Evolutionary conservation across 2,329 filamentous ascomycete genomes (phyloP).

Genomic region (Phialophora expanda): DNA sequence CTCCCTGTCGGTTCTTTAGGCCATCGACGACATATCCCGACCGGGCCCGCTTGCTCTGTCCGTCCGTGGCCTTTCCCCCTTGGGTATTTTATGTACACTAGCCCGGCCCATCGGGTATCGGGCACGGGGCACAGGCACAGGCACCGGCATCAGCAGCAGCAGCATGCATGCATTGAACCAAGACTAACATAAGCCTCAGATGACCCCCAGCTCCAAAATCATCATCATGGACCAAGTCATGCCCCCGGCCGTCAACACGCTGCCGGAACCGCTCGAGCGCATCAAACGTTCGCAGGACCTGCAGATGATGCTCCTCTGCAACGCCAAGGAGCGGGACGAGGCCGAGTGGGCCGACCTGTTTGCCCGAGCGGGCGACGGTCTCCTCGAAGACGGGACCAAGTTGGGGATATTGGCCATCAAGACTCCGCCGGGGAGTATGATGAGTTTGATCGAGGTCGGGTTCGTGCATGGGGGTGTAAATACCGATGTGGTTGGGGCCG

Average conservation of each 20-base stretch:
- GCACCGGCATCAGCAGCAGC: too few species aligned
- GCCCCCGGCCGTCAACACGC: conserved; percentile 21
- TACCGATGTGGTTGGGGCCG: background rate
- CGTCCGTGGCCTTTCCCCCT: too few species aligned
- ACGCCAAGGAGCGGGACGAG: conserved; percentile 52
- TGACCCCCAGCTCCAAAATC: conserved; percentile 35
- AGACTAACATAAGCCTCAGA: background rate
- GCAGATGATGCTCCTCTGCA: conserved; percentile 58
- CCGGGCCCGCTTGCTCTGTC: too few species aligned
- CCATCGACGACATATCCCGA: background rate
- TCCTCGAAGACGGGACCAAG: conserved; percentile 12
- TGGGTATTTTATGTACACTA: too few species aligned
- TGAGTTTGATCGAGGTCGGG: conserved; percentile 36
- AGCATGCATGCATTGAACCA: too few species aligned
- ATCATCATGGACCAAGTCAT: conserved; percentile 34
- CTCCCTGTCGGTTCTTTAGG: background rate
- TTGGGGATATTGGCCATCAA: conserved; percentile 29
- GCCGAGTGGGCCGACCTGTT: conserved; percentile 31
- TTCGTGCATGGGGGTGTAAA: conserved; percentile 16
- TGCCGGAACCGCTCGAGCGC: conserved; percentile 26
- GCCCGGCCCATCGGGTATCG: too few species aligned
- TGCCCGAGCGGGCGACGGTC: conserved; percentile 18
- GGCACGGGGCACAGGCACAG: too few species aligned
- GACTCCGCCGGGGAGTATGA: conserved; percentile 31
- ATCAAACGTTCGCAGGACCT: conserved; percentile 47